Evolutionary conservation across 345 rosid species (phyloP), one percentile per base, ranked within the genome.

Genomic region (Pugionium dolabratum): DNA sequence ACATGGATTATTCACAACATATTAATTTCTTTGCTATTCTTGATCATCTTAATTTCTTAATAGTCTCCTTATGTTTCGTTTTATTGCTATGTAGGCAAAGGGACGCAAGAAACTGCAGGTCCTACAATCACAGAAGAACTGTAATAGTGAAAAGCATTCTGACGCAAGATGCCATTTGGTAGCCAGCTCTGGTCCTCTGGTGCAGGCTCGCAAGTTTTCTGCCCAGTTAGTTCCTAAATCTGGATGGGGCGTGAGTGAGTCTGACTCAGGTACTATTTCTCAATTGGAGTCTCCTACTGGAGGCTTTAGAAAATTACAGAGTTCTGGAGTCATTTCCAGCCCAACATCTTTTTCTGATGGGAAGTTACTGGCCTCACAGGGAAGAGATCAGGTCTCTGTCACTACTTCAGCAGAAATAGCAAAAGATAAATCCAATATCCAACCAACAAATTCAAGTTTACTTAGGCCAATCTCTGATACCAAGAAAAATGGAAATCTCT

Each of bases 341-440:
- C 70, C 81, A 50, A 81, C 83, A 77, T 86, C 95, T 74, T 88
- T 88, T 88, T 88, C 97, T 86, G 95, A 90, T 81, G 79, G 84
- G 80, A 82, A 80, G 79, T 84, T 85, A 81, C 82, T 81, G 83
- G 84, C 89, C 79, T 86, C 95, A 83, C 96, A 90, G 90, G 99
- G 67, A 78, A 80, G 44, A 80, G 85, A 69, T 76, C 77, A 72
- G 60, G 41, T 75, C 60, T 64, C 81, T 76, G 72, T 80, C 63
- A 73, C 77, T 54, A 71, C 83, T 54, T 64, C 91, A 39, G 71
- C 79, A 45, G 79, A 79, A 78, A 49, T 66, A 55, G 70, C 69
- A 35, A 83, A 85, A 65, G 91, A 82, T 71, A 78, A 75, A 52
- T 70, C 73, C 67, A 72, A 71, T 77, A 67, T 67, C 53, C 88